phyloP scores from a whole-genome alignment of 2,329 filamentous ascomycete genomes.

The Sarocladium strictum region DNA sequence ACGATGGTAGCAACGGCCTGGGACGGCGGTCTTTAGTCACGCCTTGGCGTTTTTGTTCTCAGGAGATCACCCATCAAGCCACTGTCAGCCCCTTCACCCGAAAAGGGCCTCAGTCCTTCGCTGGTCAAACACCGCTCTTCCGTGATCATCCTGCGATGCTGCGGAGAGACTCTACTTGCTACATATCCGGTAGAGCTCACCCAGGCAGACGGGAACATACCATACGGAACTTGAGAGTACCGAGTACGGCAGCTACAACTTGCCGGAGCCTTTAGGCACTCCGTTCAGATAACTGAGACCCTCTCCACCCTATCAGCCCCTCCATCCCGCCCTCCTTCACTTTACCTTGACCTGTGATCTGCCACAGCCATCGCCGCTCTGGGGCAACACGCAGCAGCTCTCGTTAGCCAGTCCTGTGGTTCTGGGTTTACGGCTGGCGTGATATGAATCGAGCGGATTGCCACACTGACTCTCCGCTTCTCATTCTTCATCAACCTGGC shows the following conservation, averaged over 20 bases:
- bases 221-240: not conserved
- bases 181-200: not conserved
- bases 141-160: not conserved
- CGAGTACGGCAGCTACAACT: not conserved
- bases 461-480: not conserved
- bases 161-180: not conserved
- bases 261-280: not conserved
- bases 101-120: not conserved
- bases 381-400: constrained; percentile 14
- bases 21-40: not conserved
- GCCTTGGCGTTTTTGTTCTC: not conserved
- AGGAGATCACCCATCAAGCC: not conserved
- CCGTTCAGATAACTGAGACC: constrained; percentile 10
- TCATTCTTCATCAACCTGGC: not conserved
- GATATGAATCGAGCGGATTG: not conserved
- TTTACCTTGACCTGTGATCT: constrained; percentile 9
- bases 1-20: constrained; percentile 3
- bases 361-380: constrained; percentile 19
- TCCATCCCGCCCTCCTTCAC: constrained; percentile 10
- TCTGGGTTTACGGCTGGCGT: not conserved
- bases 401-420: constrained; percentile 1
- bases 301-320: constrained; percentile 10
- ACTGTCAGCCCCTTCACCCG: not conserved
- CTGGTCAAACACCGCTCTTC: not conserved
- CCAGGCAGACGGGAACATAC: not conserved